Percentiles rank a stretch among this genome's conserved stretches.
phyloP scores from a whole-genome alignment of 139 green algal genomes.

The Chlamydomonas sphaeroides region DNA sequence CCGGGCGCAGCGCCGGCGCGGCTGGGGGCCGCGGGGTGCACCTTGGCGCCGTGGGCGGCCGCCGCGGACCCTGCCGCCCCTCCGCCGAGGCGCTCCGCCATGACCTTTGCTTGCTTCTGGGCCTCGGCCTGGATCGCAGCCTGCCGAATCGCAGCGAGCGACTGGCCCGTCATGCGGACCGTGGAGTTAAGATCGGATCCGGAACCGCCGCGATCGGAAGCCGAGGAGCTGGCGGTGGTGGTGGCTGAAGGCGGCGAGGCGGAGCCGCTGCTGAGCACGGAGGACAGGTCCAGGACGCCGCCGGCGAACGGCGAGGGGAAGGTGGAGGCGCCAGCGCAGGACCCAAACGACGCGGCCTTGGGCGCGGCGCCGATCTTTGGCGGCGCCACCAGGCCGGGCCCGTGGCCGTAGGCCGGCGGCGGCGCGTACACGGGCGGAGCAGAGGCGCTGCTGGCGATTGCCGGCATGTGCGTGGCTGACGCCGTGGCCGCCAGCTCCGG shows the following conservation, averaged over 20 bases:
- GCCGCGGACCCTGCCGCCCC: neutral
- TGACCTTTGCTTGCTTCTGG: neutral
- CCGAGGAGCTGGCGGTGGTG: no score
- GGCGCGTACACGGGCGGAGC: no score
- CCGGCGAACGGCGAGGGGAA: constrained; percentile 6
- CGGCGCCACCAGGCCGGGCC: no score
- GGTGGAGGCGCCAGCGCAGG: neutral
- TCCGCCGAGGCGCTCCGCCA: constrained; percentile 32
- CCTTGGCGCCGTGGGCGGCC: neutral
- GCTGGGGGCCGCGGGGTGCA: neutral
- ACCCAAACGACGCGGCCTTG: neutral
- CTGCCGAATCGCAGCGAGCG: constrained; percentile 11
- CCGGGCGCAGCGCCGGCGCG: neutral
- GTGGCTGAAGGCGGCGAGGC: no score
- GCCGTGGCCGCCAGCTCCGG: no score
- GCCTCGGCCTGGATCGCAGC: constrained; percentile 19
- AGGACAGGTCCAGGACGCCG: neutral
- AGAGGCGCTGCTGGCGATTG: neutral
- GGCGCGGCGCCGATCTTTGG: no score
- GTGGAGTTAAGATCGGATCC: neutral
- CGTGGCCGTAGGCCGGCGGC: no score
- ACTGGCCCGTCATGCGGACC: constrained; percentile 3
- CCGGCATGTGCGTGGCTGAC: neutral
- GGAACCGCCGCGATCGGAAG: neutral
- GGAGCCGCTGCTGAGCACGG: no score